Conservation (phyloP, 306 rosid species). For the Cucurbita ficifolia region DNA sequence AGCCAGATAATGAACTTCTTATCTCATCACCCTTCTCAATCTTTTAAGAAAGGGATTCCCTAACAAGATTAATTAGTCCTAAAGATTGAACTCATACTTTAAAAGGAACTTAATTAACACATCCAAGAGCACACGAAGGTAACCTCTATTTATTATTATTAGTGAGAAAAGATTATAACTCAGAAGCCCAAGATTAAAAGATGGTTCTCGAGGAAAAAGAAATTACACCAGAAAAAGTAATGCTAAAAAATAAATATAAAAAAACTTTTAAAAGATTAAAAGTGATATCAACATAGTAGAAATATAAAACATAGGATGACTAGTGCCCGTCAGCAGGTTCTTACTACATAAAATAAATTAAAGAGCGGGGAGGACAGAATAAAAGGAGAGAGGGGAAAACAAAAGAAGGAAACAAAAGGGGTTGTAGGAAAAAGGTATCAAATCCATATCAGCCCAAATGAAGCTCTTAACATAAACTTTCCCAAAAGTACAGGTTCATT, state of each 20-base stretch:
- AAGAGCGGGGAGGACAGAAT: too few relatives aligned
- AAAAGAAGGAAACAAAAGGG: background rate
- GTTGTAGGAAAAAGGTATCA: background rate
- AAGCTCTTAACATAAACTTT: background rate
- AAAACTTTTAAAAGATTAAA: background rate
- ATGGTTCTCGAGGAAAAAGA: background rate
- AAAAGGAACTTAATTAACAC: background rate
- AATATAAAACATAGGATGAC: background rate
- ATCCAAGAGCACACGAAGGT: background rate
- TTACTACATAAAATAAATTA: background rate
- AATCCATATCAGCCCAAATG: background rate
- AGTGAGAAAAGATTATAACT: background rate
- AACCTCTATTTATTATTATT: background rate
- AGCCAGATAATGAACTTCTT: background rate
- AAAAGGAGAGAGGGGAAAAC: background rate
- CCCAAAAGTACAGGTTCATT: constrained; percentile 9
- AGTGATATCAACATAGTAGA: background rate
- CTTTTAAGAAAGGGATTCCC: background rate
- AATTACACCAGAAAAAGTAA: background rate
- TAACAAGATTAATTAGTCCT: background rate
- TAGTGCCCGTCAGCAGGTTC: background rate
- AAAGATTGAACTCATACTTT: background rate
- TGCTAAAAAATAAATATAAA: background rate
- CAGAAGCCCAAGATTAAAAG: background rate
- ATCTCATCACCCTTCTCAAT: background rate